A percentile compares a stretch with the other conserved stretches of the same genome.
Conservation (phyloP, 306 rosid genomes). For the Luffa acutangula region DNA sequence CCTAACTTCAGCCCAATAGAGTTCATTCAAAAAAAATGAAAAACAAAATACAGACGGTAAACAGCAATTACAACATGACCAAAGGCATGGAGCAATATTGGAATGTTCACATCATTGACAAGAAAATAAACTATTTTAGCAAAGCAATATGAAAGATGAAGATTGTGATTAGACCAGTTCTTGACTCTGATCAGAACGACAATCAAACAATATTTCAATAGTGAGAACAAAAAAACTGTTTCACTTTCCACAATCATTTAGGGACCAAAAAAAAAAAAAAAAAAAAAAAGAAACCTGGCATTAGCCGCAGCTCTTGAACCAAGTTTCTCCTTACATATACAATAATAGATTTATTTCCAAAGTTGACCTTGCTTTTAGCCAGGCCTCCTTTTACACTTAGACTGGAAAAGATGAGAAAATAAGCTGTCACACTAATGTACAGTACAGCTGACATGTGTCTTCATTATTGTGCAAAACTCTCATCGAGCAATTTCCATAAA, state of each 20-base stretch:
- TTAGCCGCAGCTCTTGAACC: background rate
- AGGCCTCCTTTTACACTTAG: background rate
- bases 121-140: constrained; percentile 1
- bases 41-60: background rate
- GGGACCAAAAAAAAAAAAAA: background rate
- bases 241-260: background rate
- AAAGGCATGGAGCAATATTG: background rate
- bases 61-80: background rate
- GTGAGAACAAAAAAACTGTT: background rate
- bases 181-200: background rate
- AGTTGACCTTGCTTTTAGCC: background rate
- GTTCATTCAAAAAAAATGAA: background rate
- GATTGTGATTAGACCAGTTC: background rate
- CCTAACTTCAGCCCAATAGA: background rate
- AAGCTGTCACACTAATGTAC: background rate
- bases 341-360: background rate
- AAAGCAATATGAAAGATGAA: background rate
- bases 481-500: background rate
- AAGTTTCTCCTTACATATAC: background rate
- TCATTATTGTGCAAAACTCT: background rate
- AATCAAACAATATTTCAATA: background rate
- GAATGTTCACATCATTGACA: background rate
- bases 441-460: background rate
- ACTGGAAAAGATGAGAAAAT: background rate
- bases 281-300: background rate